Evolutionary conservation across 306 rosid species (phyloP).

Genomic region (Castanea mollissima): DNA sequence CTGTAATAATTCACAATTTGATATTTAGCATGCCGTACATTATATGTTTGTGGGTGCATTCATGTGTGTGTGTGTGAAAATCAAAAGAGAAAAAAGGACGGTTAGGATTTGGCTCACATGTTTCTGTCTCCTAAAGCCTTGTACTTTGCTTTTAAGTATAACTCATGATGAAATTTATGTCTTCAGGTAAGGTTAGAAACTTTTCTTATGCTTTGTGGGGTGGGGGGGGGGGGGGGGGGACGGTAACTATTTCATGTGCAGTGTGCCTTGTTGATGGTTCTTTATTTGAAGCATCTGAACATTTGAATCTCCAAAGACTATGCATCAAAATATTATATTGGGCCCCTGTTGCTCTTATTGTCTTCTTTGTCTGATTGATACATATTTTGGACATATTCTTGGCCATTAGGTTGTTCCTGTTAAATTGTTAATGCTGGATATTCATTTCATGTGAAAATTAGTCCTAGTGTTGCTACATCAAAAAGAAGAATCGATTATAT

Average conservation of each 20-base stretch:
- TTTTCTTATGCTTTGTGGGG: not conserved
- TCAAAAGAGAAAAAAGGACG: not conserved
- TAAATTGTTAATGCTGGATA: not conserved
- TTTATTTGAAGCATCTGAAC: not conserved
- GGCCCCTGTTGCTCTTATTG: not conserved
- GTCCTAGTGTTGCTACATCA: not conserved
- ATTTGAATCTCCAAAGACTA: not conserved
- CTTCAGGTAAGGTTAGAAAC: not conserved
- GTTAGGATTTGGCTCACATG: not conserved
- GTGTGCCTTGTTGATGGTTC: not conserved
- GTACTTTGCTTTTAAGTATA: not conserved
- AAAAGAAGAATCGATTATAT: not conserved
- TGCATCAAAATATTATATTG: not conserved
- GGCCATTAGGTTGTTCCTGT: not conserved
- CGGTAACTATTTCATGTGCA: not conserved
- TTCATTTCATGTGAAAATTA: not conserved
- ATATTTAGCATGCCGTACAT: not conserved
- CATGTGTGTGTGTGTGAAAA: not conserved
- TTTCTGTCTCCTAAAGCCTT: not conserved
- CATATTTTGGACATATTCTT: not conserved
- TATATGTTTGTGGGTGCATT: not conserved
- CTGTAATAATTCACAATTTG: not conserved
- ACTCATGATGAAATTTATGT: not conserved
- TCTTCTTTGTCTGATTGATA: not conserved
- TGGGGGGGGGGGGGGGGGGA: too few relatives aligned